Evolutionary conservation across 139 green algal species (phyloP).

Genomic region (Chlorella sp.): DNA sequence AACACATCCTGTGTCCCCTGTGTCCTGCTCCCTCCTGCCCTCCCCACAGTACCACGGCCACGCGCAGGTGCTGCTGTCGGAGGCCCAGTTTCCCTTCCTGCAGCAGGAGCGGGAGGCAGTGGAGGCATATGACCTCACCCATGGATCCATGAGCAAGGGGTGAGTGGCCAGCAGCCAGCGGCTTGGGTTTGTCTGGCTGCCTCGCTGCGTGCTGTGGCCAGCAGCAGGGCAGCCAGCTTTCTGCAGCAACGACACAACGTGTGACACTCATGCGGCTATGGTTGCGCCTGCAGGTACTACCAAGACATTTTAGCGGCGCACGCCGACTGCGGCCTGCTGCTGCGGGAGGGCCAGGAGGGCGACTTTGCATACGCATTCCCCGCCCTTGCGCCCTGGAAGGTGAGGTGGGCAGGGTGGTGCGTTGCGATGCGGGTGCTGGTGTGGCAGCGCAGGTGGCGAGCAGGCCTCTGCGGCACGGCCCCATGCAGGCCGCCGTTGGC

Average conservation of each 20-base stretch:
- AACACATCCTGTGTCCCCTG: conserved; percentile 34
- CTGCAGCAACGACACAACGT: too few species aligned
- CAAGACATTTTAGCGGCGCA: conserved; percentile 51
- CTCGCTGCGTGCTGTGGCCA: too few species aligned
- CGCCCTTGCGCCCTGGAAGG: conserved; percentile 24
- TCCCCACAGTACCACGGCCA: conserved; percentile 69
- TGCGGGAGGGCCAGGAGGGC: conserved; percentile 10
- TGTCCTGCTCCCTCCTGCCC: not conserved
- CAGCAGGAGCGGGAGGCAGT: conserved; percentile 31
- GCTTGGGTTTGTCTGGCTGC: too few species aligned
- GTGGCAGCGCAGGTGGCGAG: too few species aligned
- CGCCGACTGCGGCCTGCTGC: conserved; percentile 17
- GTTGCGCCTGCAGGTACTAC: conserved; percentile 48
- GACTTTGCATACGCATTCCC: conserved; percentile 20
- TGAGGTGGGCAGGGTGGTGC: not conserved
- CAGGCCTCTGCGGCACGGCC: too few species aligned
- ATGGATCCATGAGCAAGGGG: not conserved
- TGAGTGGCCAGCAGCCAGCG: too few species aligned
- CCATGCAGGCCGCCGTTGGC: too few species aligned
- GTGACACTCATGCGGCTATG: too few species aligned
- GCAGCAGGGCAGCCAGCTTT: too few species aligned
- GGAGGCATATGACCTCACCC: not conserved
- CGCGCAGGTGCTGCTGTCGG: conserved; percentile 65
- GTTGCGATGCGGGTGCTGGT: not conserved
- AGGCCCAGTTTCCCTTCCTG: conserved; percentile 38